These are phyloP conservation scores for Coleophoma crateriformis DNA, from an alignment of 2,329 filamentous ascomycete genomes.

Conservation along the genomic window DNA sequence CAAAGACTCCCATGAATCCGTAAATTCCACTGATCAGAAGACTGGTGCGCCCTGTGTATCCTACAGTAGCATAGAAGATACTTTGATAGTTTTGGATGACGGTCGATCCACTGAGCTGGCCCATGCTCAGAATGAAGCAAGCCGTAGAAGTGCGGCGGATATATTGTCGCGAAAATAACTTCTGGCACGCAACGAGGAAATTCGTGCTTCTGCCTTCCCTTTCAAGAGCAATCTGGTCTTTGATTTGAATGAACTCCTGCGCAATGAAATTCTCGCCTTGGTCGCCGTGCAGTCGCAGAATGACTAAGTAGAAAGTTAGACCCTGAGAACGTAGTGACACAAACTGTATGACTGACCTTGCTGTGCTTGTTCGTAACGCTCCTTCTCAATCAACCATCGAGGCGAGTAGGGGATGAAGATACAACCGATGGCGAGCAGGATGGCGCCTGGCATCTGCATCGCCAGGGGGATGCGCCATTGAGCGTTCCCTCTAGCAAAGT, in stretches of 20 bases:
- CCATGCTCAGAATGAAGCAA: conserved; percentile 28
- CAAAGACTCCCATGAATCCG: conserved; percentile 31
- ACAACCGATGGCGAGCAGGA: conserved; percentile 7
- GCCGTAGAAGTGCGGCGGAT: conserved; percentile 27
- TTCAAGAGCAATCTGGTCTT: conserved; percentile 25
- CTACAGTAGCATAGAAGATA: conserved; percentile 28
- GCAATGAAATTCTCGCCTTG: conserved; percentile 16
- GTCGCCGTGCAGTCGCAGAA: conserved; percentile 14
- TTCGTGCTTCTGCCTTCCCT: conserved; percentile 10
- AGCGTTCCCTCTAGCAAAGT: conserved; percentile 22
- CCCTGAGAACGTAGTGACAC: background rate
- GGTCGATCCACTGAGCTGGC: conserved; percentile 27
- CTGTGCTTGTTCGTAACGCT: conserved; percentile 4
- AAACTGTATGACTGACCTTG: background rate
- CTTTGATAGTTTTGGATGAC: conserved; percentile 33
- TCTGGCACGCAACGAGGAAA: conserved; percentile 10
- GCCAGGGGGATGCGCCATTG: conserved; percentile 31
- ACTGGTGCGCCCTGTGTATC: conserved; percentile 25
- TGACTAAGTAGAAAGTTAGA: conserved; percentile 5
- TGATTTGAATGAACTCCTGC: conserved; percentile 23
- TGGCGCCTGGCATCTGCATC: conserved; percentile 23
- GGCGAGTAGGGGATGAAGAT: conserved; percentile 14
- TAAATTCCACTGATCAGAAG: conserved; percentile 30
- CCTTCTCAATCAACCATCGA: conserved; percentile 10
- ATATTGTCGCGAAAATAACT: conserved; percentile 21